Base-by-base conservation (phyloP, 208 protist species). In the Leishmania mexicana region DNA sequence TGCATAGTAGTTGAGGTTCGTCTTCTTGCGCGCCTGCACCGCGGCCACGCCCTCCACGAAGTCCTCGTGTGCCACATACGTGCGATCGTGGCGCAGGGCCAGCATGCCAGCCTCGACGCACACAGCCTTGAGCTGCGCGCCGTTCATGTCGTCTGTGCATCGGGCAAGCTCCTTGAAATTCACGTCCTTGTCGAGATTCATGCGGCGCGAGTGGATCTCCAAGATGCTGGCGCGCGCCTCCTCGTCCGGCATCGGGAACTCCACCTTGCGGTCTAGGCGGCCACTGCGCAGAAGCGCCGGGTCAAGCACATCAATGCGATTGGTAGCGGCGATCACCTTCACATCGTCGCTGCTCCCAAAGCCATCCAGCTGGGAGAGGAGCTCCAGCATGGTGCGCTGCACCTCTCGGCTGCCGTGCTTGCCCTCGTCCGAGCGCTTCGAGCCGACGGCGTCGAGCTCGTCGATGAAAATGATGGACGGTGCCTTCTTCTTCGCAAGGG, bases 391-490 rank as follows among this genome's bases (percentile, higher is more conserved):
- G 3, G 99, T 99, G 53, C 99, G 94, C 90, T 99, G 99, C 80
- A 99, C 99, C 87, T 99, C 99, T 68, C 99, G 84, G 80, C 99
- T 99, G 81, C 99, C 99, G 58, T 98, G 96, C 78, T 99, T 95
- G 75, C 99, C 99, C 84, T 99, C 97, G 78, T 99, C 98, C n/a
- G 96, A 98, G 73, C 99, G 95, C 85, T 99, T 99, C 13, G 99
- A 99, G 72, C 99, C 99, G 70, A 99, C 98, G 53, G 99, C 99
- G 87, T 99, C 99, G 24, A 99, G 95, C 89, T 99, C 99, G 85
- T 99, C 99, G 83, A 99, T 99, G 87, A 99, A 99, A 75, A 99
- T 99, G 84, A 99, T 99, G 17, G 99, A 95, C 8, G 99, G 99
- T 17, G 96, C 94, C 88, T 99, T 99, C 88, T 99, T 99, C 88